phyloP scores from a whole-genome alignment of 2,329 filamentous ascomycete species.

The Domatiomyces catenatus region DNA sequence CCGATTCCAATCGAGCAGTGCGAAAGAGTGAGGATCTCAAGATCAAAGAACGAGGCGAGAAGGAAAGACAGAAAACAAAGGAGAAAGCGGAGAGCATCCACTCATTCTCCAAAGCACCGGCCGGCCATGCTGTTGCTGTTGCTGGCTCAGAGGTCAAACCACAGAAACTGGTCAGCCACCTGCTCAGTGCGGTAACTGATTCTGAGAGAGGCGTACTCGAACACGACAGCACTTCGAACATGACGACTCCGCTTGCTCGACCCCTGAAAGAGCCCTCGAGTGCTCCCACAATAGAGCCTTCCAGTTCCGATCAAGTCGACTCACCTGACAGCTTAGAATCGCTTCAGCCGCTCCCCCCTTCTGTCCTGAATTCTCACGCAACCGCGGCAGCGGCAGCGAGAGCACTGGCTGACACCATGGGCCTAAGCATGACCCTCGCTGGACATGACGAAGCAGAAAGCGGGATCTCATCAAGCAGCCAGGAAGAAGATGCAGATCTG shows the following conservation, averaged over 20 bases:
- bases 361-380: slow-evolving; percentile 26
- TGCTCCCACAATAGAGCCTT: slow-evolving; percentile 3
- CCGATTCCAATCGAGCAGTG: slow-evolving; percentile 20
- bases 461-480: neutral
- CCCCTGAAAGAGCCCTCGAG: slow-evolving; percentile 31
- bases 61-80: slow-evolving; percentile 14
- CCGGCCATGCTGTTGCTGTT: slow-evolving; percentile 4
- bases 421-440: neutral
- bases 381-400: slow-evolving; percentile 15
- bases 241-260: slow-evolving; percentile 40
- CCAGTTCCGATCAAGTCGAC: neutral
- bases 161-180: slow-evolving; percentile 26
- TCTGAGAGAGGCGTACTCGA: slow-evolving; percentile 21
- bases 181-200: slow-evolving; percentile 30
- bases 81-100: slow-evolving; percentile 7
- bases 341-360: slow-evolving; percentile 29
- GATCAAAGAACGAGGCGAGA: slow-evolving; percentile 18
- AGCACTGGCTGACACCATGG: slow-evolving; percentile 10
- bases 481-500: neutral
- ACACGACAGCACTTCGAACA: slow-evolving; percentile 38
- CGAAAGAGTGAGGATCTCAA: slow-evolving; percentile 19
- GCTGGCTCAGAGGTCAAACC: slow-evolving; percentile 6
- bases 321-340: slow-evolving; percentile 21
- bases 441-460: neutral
- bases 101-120: slow-evolving; percentile 4